Evolutionary conservation across 495 filamentous ascomycete genomes (phyloP), one percentile per base, ranked within the genome.

Genomic region (Hypoxylon fragiforme): DNA sequence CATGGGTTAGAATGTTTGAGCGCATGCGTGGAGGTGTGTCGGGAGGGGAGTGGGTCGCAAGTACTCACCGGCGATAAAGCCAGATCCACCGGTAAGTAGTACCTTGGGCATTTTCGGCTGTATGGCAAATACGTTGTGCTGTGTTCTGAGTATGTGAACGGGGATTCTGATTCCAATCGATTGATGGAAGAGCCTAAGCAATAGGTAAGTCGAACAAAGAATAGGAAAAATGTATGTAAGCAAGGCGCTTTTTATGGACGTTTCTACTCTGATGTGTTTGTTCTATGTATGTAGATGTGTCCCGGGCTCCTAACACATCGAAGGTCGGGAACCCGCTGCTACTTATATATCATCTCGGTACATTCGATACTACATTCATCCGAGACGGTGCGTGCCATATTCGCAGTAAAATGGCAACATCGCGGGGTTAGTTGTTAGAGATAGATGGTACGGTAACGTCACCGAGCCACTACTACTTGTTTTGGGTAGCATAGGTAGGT

Each of bases 101-200:
- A 84, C 75, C 52, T 81, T 80, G 45, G 79, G 78, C 80, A 84
- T 85, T 48, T 62, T 74, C n/a, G 26, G n/a, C n/a, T n/a, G n/a
- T n/a, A n/a, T n/a, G n/a, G n/a, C n/a, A n/a, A n/a, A n/a, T n/a
- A n/a, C n/a, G n/a, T n/a, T n/a, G n/a, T n/a, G n/a, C n/a, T n/a
- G n/a, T n/a, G n/a, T n/a, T n/a, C n/a, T n/a, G n/a, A n/a, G n/a
- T n/a, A n/a, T n/a, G n/a, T n/a, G n/a, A n/a, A n/a, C n/a, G n/a
- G n/a, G n/a, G n/a, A n/a, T n/a, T n/a, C n/a, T n/a, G n/a, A n/a
- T n/a, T n/a, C n/a, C n/a, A n/a, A n/a, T n/a, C n/a, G n/a, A n/a
- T n/a, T n/a, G n/a, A n/a, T n/a, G n/a, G n/a, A n/a, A n/a, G n/a
- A n/a, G n/a, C n/a, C n/a, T n/a, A n/a, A n/a, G n/a, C n/a, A n/a